A percentile compares a stretch with the other conserved stretches of the same genome.
Evolutionary conservation across 2,329 filamentous ascomycete genomes (phyloP).

Genomic region (Trichoderma polysporum): DNA sequence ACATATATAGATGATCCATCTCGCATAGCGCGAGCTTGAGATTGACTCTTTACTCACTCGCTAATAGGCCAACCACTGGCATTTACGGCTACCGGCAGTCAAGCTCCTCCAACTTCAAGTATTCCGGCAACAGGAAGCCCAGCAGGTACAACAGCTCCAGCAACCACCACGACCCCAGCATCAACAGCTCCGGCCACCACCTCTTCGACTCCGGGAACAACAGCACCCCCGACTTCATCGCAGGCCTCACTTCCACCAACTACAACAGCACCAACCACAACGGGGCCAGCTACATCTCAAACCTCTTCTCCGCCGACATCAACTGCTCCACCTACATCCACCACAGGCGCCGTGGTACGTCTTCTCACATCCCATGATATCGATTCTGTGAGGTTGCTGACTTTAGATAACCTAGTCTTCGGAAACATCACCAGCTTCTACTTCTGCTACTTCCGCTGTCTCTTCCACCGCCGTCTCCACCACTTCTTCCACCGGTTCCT

Average conservation of each 20-base stretch:
- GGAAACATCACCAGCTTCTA: not conserved
- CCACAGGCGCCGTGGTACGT: conserved; percentile 5
- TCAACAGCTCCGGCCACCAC: not conserved
- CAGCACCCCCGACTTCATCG: conserved; percentile 4
- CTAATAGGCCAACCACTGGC: conserved; percentile 9
- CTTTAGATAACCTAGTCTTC: not conserved
- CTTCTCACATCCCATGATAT: not conserved
- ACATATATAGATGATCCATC: not conserved
- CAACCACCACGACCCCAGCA: not conserved
- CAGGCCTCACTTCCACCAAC: not conserved
- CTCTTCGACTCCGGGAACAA: not conserved
- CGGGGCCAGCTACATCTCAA: not conserved
- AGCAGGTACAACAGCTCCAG: not conserved
- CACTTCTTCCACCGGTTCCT: not conserved
- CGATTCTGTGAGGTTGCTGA: not conserved
- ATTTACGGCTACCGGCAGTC: conserved; percentile 2
- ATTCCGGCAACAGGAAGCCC: not conserved
- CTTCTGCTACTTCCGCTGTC: not conserved
- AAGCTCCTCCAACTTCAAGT: conserved; percentile 2
- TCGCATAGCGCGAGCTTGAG: not conserved
- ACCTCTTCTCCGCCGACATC: conserved; percentile 16
- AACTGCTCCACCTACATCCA: conserved; percentile 13
- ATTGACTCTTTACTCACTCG: not conserved
- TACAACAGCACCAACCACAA: conserved; percentile 4
- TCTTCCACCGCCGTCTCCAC: not conserved